Conservation (phyloP, 805 yeast genomes). For the Wickerhamomyces sydowiorum region DNA sequence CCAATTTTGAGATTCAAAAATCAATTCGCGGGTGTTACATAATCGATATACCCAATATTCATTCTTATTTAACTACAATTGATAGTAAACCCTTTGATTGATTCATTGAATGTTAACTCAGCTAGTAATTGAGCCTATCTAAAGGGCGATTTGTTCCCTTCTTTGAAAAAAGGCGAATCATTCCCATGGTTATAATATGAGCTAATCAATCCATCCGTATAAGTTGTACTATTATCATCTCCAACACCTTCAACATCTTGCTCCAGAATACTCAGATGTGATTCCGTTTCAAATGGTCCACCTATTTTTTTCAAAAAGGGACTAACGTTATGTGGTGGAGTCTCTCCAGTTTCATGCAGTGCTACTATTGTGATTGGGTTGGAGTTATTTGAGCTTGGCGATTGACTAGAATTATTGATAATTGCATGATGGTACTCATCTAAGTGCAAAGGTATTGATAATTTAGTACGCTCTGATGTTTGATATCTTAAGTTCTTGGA, state of each 20-base stretch:
- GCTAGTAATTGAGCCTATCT: not conserved
- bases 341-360: too few relatives aligned
- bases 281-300: conserved; percentile 9
- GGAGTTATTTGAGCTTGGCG: not conserved
- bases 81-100: too few relatives aligned
- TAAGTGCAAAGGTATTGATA: not conserved
- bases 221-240: not conserved
- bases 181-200: conserved; percentile 11
- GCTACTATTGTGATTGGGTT: not conserved
- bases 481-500: not conserved
- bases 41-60: too few relatives aligned
- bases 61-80: too few relatives aligned
- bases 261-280: not conserved
- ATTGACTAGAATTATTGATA: not conserved
- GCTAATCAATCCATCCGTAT: not conserved
- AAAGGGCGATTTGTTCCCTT: conserved; percentile 4
- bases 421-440: not conserved
- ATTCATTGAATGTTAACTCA: too few relatives aligned
- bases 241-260: not conserved
- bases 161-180: conserved; percentile 15
- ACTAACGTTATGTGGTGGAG: not conserved
- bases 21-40: too few relatives aligned
- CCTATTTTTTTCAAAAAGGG: conserved; percentile 11
- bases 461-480: not conserved
- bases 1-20: too few relatives aligned